Base-by-base conservation (phyloP, 2,329 filamentous ascomycete genomes). In the Fusarium sp. region DNA sequence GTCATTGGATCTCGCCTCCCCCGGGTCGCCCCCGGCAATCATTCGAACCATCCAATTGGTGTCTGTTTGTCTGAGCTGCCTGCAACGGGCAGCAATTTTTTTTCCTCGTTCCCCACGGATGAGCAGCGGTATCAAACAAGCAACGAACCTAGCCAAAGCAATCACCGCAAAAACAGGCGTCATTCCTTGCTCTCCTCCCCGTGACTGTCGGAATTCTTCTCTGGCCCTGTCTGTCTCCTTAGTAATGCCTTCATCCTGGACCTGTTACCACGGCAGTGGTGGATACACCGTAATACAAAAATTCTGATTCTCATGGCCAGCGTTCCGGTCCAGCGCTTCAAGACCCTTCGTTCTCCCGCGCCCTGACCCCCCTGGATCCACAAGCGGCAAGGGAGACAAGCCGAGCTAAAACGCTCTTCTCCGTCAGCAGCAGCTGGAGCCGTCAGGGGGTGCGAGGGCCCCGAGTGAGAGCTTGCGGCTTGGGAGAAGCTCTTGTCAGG, bases 361-460 rank as follows among this genome's bases (percentile, higher is more conserved):
- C 64, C 67, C 59, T 64, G 63, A 44, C n/a, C 62, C 72, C 69
- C 67, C 65, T 42, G 66, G 67, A 61, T 70, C 70, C 74, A 78
- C 73, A 55, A 53, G 66, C 69, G 59, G 66, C 75, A 77, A 77
- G 75, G 73, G 69, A 75, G 73, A 70, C 40, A 27, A 67, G 62
- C 73, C 65, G 68, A 77, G 75, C 72, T 78, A 77, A 76, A 75
- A 77, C 71, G 73, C 67, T 67, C 62, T 61, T 67, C 66, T 69
- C 64, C 70, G 55, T 71, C 64, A 69, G 36, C 64, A 69, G 36
- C 46, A 53, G 46, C 46, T 53, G 27, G 46, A 31, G 46, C 66
- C 60, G 66, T 67, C 64, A 72, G 71, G 71, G 69, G 68, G 60
- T 42, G 49, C 24, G 27, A 33, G 55, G 35, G 35, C 44, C 60